A percentile compares a stretch with the other conserved stretches of the same genome.
These are phyloP conservation scores for Pholiota conissans DNA, from an alignment of 768 basidiomycete species.

Conservation along the genomic window DNA sequence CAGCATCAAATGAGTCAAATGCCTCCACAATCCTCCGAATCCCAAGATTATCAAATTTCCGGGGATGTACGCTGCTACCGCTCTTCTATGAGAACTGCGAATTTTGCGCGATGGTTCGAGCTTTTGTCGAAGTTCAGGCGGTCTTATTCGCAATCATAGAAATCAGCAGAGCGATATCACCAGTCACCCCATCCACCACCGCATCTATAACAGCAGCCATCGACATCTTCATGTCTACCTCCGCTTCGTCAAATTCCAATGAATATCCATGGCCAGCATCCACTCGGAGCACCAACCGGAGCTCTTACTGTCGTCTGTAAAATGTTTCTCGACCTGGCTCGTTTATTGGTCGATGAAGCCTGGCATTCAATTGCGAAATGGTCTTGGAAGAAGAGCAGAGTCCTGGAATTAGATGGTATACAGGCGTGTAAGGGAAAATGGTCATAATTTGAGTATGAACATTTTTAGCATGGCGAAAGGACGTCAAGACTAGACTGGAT, in stretches of 20 bases:
- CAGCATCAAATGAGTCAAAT: slow-evolving; percentile 2
- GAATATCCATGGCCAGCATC: background rate
- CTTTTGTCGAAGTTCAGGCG: background rate
- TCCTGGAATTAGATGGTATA: too few species aligned
- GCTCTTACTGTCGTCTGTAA: slow-evolving; percentile 18
- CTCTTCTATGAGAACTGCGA: slow-evolving; percentile 48
- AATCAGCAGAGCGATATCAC: too few species aligned
- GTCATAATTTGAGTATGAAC: too few species aligned
- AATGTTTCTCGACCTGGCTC: slow-evolving; percentile 14
- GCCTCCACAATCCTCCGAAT: slow-evolving; percentile 12
- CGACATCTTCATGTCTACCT: background rate
- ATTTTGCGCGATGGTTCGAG: slow-evolving; percentile 60
- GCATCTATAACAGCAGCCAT: background rate
- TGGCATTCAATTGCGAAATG: too few species aligned
- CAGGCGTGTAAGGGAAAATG: too few species aligned
- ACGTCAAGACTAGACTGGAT: too few species aligned
- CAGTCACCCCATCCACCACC: too few species aligned
- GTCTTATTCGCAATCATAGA: background rate
- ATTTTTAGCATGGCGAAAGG: too few species aligned
- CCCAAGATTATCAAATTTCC: slow-evolving; percentile 22
- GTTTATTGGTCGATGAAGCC: too few species aligned
- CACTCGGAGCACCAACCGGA: background rate
- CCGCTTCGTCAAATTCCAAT: background rate
- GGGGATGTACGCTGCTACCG: slow-evolving; percentile 21
- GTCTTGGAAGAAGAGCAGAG: too few species aligned